Evolutionary conservation across 306 rosid species (phyloP).

Genomic region (Trifolium repens): DNA sequence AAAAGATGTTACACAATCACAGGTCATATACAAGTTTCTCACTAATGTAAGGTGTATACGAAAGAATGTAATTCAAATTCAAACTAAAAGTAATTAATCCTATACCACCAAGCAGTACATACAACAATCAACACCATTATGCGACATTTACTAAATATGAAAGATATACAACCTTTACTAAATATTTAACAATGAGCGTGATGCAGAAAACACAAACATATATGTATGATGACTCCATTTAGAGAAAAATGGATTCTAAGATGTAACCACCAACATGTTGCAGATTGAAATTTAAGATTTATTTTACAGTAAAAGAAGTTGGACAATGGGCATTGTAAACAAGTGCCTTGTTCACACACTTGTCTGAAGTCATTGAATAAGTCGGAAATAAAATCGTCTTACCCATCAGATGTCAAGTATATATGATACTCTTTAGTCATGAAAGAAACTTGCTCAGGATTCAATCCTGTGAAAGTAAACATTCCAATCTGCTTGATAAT

Average conservation of each 20-base stretch:
- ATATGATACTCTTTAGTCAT: slow-evolving; percentile 92
- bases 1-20: slow-evolving; percentile 1
- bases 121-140: too few relatives aligned
- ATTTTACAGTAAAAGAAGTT: not conserved
- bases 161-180: too few relatives aligned
- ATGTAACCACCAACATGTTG: not conserved
- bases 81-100: not conserved
- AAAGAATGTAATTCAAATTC: not conserved
- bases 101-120: not conserved
- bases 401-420: slow-evolving; percentile 99
- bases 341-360: not conserved
- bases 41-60: too few relatives aligned
- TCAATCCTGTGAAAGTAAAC: slow-evolving; percentile 98
- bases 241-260: not conserved
- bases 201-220: not conserved
- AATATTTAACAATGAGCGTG: not conserved
- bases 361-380: slow-evolving; percentile 34
- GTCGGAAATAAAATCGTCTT: slow-evolving; percentile 36
- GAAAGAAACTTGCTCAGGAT: slow-evolving; percentile 83
- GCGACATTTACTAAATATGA: too few relatives aligned
- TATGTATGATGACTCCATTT: not conserved
- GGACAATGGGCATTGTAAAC: not conserved
- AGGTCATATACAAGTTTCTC: slow-evolving; percentile 3
- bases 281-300: not conserved
- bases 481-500: slow-evolving; percentile 97